Evolutionary conservation across 495 filamentous ascomycete genomes (phyloP).

Genomic region (Hypoxylon intermedium): DNA sequence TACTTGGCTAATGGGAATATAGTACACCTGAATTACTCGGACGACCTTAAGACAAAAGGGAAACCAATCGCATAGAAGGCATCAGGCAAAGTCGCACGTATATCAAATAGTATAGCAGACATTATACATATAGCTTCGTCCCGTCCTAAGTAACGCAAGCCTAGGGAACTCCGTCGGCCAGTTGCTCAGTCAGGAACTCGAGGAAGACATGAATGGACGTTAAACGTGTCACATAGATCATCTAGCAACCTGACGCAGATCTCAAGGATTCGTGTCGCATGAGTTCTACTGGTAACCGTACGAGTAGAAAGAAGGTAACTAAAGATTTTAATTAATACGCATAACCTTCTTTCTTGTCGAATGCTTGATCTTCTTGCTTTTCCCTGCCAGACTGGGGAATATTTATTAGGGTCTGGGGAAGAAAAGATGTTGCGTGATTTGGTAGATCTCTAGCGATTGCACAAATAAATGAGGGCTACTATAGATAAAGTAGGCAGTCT

Average conservation of each 20-base stretch:
- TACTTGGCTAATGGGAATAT: neutral
- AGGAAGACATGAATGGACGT: slow-evolving; percentile 13
- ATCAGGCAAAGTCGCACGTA: no score
- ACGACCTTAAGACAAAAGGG: no score
- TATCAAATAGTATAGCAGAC: no score
- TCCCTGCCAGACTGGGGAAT: slow-evolving; percentile 6
- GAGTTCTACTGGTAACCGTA: slow-evolving; percentile 14
- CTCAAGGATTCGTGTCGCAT: slow-evolving; percentile 26
- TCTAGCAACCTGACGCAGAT: slow-evolving; percentile 33
- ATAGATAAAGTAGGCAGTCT: slow-evolving; percentile 31
- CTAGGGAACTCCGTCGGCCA: neutral
- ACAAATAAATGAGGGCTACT: slow-evolving; percentile 27
- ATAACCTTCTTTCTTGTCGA: neutral
- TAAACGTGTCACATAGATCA: slow-evolving; percentile 31
- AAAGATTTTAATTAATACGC: slow-evolving; percentile 14
- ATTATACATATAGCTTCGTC: neutral
- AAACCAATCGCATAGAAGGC: no score
- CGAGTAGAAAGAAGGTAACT: slow-evolving; percentile 17
- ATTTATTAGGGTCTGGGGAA: slow-evolving; percentile 28
- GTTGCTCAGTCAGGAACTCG: neutral
- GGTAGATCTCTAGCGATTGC: slow-evolving; percentile 18
- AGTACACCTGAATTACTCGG: no score
- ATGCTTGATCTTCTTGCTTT: slow-evolving; percentile 17
- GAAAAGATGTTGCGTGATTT: slow-evolving; percentile 28
- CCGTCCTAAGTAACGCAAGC: no score